Evolutionary conservation across 257 asterid genomes (phyloP).

Genomic region (Vinca minor): DNA sequence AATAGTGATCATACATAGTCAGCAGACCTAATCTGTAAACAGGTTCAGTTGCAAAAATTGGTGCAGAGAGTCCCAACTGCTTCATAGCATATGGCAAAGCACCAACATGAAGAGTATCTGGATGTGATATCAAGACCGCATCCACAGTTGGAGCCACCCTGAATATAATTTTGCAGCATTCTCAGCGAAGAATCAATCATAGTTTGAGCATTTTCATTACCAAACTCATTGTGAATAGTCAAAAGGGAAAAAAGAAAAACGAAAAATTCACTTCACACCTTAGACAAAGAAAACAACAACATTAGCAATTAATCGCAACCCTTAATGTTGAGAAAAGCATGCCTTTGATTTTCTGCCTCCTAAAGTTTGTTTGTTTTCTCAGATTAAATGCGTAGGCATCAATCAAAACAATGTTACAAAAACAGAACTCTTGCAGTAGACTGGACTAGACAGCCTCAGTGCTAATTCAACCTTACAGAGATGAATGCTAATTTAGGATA

Average conservation of each 20-base stretch:
- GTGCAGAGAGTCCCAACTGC: constrained; percentile 76
- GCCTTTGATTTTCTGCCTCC: not conserved
- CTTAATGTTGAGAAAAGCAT: not conserved
- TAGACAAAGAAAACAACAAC: not conserved
- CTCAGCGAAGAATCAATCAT: constrained; percentile 15
- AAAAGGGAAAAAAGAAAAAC: not conserved
- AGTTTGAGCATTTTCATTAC: not conserved
- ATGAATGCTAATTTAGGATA: not conserved
- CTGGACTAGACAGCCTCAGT: not conserved
- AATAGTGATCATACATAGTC: constrained; percentile 91
- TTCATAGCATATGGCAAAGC: constrained; percentile 93
- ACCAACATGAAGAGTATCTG: constrained; percentile 95
- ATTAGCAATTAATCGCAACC: not conserved
- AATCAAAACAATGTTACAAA: not conserved
- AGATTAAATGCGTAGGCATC: not conserved
- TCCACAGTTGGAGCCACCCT: constrained; percentile 94
- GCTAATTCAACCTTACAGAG: not conserved
- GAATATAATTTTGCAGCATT: constrained; percentile 21
- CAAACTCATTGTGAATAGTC: not conserved
- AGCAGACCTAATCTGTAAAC: constrained; percentile 86
- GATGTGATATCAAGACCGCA: constrained; percentile 88
- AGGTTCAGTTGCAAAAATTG: constrained; percentile 90
- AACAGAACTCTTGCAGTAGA: not conserved
- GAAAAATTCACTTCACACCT: not conserved
- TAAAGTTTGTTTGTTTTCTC: not conserved